Percentiles rank a stretch among this genome's conserved stretches.
These are phyloP conservation scores for Pseudogymnoascus sp. DNA, from an alignment of 2,329 filamentous ascomycete genomes.

Conservation along the genomic window DNA sequence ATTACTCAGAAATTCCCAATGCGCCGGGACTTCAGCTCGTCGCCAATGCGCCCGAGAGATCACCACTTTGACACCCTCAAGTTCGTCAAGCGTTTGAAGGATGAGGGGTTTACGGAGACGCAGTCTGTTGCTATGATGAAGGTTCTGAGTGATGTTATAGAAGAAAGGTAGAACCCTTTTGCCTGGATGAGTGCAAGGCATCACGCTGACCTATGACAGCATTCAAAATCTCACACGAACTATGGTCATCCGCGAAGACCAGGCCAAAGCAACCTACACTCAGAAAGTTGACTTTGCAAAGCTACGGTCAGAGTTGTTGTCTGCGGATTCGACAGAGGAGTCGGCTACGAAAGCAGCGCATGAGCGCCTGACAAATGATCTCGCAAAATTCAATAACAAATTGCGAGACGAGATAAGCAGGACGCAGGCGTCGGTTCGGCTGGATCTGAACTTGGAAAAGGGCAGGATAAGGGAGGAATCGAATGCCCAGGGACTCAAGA, in stretches of 20 bases:
- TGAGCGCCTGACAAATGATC: conserved; percentile 86
- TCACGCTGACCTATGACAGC: conserved; percentile 40
- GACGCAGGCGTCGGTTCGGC: conserved; percentile 82
- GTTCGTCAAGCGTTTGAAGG: conserved; percentile 83
- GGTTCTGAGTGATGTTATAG: conserved; percentile 90
- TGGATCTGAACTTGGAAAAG: conserved; percentile 95
- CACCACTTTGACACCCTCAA: conserved; percentile 98
- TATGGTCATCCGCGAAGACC: conserved; percentile 94
- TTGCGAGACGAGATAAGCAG: conserved; percentile 89
- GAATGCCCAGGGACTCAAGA: conserved; percentile 91
- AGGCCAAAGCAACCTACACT: conserved; percentile 68
- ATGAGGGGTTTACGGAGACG: conserved; percentile 90
- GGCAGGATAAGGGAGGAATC: conserved; percentile 93
- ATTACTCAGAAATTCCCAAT: conserved; percentile 10
- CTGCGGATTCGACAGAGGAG: conserved; percentile 83
- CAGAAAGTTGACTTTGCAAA: conserved; percentile 98
- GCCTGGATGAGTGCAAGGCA: no score
- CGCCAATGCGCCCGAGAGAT: conserved; percentile 53
- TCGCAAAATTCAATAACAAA: conserved; percentile 84
- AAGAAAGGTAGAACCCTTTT: conserved; percentile 90
- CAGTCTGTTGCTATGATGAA: conserved; percentile 99
- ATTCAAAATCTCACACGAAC: conserved; percentile 96
- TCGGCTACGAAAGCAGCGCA: conserved; percentile 82
- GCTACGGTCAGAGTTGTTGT: conserved; percentile 85
- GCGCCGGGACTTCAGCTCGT: conserved; percentile 56